A percentile compares a stretch with the other conserved stretches of the same genome.
These are phyloP conservation scores for Silybum marianum DNA, from an alignment of 129 eudicot genomes.

Conservation along the genomic window DNA sequence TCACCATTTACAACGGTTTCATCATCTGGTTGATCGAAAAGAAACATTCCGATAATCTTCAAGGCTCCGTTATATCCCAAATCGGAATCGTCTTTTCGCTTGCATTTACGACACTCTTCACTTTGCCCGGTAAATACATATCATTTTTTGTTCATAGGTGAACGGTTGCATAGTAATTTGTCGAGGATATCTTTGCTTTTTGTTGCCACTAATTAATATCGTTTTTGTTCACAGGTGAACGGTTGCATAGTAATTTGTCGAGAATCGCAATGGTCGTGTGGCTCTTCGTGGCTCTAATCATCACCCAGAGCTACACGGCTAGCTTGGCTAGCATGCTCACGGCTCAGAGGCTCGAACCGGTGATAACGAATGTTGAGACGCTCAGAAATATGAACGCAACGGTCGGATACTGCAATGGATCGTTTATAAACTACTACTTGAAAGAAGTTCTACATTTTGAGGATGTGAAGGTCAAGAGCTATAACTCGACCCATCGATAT, in stretches of 20 bases:
- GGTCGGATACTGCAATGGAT: constrained; percentile 43
- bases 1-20: constrained; percentile 49
- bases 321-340: constrained; percentile 69
- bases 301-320: constrained; percentile 68
- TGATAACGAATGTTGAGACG: constrained; percentile 32
- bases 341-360: constrained; percentile 49
- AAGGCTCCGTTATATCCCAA: constrained; percentile 17
- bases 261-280: constrained; percentile 50
- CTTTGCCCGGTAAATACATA: constrained; percentile 52
- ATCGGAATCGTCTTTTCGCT: constrained; percentile 46
- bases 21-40: constrained; percentile 58
- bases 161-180: too few species aligned
- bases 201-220: neutral
- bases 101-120: constrained; percentile 50
- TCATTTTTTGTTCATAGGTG: too few species aligned
- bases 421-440: constrained; percentile 37
- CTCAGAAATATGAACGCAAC: constrained; percentile 38
- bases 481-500: constrained; percentile 27
- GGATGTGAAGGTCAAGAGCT: constrained; percentile 16
- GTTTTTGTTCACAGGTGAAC: constrained; percentile 34
- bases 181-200: neutral
- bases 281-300: constrained; percentile 57
- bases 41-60: constrained; percentile 14
- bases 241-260: constrained; percentile 49
- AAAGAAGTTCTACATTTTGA: constrained; percentile 25